phyloP scores from a whole-genome alignment of 192 early-diverging fungal genomes.

The Backusella tarrabulga region DNA sequence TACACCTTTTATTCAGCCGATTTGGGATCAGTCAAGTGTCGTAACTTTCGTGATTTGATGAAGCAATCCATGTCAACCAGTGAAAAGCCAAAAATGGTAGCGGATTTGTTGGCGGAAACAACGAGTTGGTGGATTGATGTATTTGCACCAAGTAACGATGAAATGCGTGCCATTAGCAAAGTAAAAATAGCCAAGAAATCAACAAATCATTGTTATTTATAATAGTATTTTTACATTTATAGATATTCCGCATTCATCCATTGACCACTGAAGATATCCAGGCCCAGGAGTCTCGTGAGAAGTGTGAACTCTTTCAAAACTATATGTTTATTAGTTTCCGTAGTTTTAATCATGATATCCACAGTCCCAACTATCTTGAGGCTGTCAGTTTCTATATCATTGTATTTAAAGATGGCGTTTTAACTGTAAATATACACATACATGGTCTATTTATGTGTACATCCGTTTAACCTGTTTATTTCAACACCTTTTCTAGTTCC shows the following conservation, averaged over 20 bases:
- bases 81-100: background rate
- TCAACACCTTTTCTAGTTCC: constrained; percentile 53
- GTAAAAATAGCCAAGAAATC: constrained; percentile 2
- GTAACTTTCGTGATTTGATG: background rate
- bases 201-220: background rate
- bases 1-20: constrained; percentile 14
- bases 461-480: background rate
- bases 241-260: constrained; percentile 85
- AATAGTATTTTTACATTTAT: background rate
- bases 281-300: constrained; percentile 82
- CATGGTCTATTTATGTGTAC: too few species aligned
- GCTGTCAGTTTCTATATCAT: constrained; percentile 49
- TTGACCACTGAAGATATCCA: constrained; percentile 88
- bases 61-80: background rate
- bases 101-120: background rate
- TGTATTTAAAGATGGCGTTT: constrained; percentile 47
- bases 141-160: constrained; percentile 56
- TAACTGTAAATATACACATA: constrained; percentile 36
- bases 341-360: constrained; percentile 44
- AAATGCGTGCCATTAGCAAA: constrained; percentile 58
- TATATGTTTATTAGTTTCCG: constrained; percentile 89
- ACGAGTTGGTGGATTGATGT: constrained; percentile 66
- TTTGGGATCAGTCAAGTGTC: background rate
- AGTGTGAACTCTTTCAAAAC: constrained; percentile 83
- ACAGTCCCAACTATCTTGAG: constrained; percentile 17